These are phyloP conservation scores for Perkinsus marinus DNA, from an alignment of 169 alveolate species.

Conservation along the genomic window DNA sequence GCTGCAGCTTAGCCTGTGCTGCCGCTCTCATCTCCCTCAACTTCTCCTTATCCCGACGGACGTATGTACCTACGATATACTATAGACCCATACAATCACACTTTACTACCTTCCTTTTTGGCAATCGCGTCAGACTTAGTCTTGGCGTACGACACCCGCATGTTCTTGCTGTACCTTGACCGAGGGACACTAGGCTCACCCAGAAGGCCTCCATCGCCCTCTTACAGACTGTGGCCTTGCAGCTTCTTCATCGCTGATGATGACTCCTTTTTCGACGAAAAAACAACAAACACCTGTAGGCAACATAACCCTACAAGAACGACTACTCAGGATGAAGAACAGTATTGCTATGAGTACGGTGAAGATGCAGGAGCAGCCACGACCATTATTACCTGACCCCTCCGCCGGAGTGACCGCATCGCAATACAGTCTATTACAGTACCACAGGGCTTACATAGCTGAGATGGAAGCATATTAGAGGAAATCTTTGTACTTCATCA, in stretches of 20 bases:
- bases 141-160: slow-evolving; percentile 12
- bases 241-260: slow-evolving; percentile 7
- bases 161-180: neutral
- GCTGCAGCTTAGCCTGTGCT: neutral
- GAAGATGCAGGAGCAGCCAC: no score
- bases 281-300: slow-evolving; percentile 9
- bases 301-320: no score
- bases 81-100: no score
- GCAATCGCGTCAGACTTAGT: slow-evolving; percentile 15
- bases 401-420: slow-evolving; percentile 7
- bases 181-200: neutral
- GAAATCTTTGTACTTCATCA: neutral
- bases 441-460: slow-evolving; percentile 13
- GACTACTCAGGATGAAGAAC: no score
- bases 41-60: neutral
- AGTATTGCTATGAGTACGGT: no score
- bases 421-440: slow-evolving; percentile 6
- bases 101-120: slow-evolving; percentile 13
- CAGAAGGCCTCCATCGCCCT: neutral
- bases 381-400: slow-evolving; percentile 5
- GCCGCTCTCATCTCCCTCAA: neutral
- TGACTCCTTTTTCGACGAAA: slow-evolving; percentile 11
- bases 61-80: neutral
- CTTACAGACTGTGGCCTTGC: slow-evolving; percentile 9
- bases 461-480: no score